phyloP scores from a whole-genome alignment of 768 basidiomycete genomes.

The Mycena galericulata region DNA sequence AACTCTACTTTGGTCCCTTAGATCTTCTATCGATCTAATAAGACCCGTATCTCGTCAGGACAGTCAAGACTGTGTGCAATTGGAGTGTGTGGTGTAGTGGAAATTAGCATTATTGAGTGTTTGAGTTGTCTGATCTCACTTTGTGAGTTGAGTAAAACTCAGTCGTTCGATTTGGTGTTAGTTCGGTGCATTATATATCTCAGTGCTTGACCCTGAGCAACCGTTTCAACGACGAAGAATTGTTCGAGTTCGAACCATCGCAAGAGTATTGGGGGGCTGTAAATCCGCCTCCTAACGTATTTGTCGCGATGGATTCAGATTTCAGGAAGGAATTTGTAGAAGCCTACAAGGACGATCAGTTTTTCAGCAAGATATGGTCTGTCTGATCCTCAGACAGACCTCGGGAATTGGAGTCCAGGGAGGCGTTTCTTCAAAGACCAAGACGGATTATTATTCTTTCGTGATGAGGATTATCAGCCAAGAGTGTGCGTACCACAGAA shows the following conservation, averaged over 20 bases:
- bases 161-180: no score
- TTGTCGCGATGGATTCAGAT: neutral
- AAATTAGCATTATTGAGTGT: no score
- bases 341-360: neutral
- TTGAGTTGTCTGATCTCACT: no score
- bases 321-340: neutral
- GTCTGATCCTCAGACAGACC: neutral
- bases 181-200: no score
- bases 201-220: no score
- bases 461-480: constrained; percentile 30
- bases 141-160: no score
- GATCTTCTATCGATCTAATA: no score
- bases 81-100: no score
- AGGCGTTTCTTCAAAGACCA: constrained; percentile 26
- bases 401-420: constrained; percentile 11
- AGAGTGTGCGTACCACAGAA: constrained; percentile 29
- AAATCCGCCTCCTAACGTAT: neutral
- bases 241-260: neutral
- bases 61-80: no score
- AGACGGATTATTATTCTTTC: constrained; percentile 29
- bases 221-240: neutral
- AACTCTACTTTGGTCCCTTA: no score
- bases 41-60: no score
- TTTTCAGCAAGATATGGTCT: neutral
- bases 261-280: neutral